Conservation (phyloP, 805 yeast genomes). For the Sporopachydermia lactativora region DNA sequence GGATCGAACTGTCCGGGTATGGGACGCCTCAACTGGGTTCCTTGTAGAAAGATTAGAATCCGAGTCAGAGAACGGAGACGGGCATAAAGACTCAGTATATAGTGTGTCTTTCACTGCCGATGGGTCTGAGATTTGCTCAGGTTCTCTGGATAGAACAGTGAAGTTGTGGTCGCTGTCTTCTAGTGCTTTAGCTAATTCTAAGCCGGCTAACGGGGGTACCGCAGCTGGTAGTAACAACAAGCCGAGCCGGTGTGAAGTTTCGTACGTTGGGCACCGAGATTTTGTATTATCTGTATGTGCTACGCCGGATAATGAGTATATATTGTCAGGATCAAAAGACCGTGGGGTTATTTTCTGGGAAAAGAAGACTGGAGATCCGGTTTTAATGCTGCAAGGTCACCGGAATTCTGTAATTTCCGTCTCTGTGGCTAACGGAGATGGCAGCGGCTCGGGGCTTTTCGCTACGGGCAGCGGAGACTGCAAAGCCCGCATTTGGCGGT, state of each 20-base stretch:
- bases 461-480: constrained; percentile 98
- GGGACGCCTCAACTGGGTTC: constrained; percentile 91
- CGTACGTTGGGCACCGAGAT: constrained; percentile 93
- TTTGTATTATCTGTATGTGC: constrained; percentile 89
- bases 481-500: constrained; percentile 93
- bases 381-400: constrained; percentile 93
- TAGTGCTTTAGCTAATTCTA: constrained; percentile 23
- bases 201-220: constrained; percentile 23
- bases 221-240: constrained; percentile 19
- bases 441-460: constrained; percentile 66
- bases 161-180: constrained; percentile 84
- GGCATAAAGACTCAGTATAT: constrained; percentile 93
- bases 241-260: constrained; percentile 63
- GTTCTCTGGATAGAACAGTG: constrained; percentile 90
- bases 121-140: constrained; percentile 86
- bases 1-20: constrained; percentile 89
- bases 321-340: constrained; percentile 90
- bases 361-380: constrained; percentile 78
- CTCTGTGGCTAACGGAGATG: constrained; percentile 65
- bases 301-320: constrained; percentile 84
- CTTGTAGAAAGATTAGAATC: constrained; percentile 85
- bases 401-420: constrained; percentile 91
- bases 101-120: constrained; percentile 86
- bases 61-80: constrained; percentile 77
- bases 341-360: constrained; percentile 98